Conservation (phyloP, 1,284 basidiomycete genomes). For the Paramarasmius palmivorus region DNA sequence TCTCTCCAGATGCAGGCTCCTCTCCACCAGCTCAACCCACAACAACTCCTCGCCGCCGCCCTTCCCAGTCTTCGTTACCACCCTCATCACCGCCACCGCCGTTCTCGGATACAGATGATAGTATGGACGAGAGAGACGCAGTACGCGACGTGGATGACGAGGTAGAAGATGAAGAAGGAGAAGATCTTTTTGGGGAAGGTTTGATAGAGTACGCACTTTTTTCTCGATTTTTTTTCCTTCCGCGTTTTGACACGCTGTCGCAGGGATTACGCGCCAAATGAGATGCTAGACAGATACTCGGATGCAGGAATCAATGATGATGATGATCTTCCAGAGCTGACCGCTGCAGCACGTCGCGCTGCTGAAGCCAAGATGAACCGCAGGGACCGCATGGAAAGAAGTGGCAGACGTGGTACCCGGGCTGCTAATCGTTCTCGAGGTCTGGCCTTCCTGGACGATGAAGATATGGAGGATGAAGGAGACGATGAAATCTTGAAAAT, state of each 20-base stretch:
- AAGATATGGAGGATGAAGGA: conserved; percentile 46
- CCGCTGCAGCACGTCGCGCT: conserved; percentile 73
- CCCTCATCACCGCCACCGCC: conserved; percentile 82
- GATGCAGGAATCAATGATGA: conserved; percentile 88
- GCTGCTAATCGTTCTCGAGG: conserved; percentile 78
- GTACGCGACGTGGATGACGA: conserved; percentile 56
- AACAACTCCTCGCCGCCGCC: conserved; percentile 43
- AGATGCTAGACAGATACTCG: conserved; percentile 86
- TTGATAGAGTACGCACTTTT: conserved; percentile 73
- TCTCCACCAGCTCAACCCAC: conserved; percentile 51
- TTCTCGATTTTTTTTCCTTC: conserved; percentile 8
- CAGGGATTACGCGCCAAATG: conserved; percentile 89
- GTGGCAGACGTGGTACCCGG: conserved; percentile 63
- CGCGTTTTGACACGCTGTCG: background rate
- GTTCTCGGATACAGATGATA: conserved; percentile 88
- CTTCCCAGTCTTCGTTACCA: conserved; percentile 71
- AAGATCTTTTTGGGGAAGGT: conserved; percentile 90
- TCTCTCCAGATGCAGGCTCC: conserved; percentile 52
- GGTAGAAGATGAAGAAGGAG: conserved; percentile 82
- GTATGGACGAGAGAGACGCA: conserved; percentile 68
- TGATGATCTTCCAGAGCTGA: conserved; percentile 72
- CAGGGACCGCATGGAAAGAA: conserved; percentile 79
- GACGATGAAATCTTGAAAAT: conserved; percentile 64
- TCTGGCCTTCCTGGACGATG: conserved; percentile 83
- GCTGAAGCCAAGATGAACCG: conserved; percentile 90